These are phyloP conservation scores for Solanum chmielewskii DNA, from an alignment of 257 asterid genomes.

Conservation along the genomic window DNA sequence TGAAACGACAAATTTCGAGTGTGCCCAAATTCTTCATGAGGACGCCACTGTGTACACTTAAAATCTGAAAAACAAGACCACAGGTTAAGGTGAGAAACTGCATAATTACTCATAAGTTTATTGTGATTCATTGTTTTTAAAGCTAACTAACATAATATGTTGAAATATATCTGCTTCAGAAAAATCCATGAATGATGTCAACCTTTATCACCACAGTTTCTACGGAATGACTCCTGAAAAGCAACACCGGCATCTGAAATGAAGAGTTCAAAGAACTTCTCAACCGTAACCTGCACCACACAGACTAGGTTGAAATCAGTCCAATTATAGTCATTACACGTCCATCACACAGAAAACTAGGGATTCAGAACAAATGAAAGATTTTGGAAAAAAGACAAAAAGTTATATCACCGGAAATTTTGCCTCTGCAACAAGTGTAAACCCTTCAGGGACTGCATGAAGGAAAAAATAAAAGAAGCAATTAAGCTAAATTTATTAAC, in stretches of 20 bases:
- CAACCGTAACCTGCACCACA: slow-evolving; percentile 47
- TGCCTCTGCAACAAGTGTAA: slow-evolving; percentile 66
- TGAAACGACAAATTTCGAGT: slow-evolving; percentile 75
- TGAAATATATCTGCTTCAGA: neutral
- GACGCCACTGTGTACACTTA: slow-evolving; percentile 65
- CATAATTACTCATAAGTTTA: neutral
- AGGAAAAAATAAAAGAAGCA: slow-evolving; percentile 1
- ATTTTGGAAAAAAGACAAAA: neutral
- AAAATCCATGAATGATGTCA: slow-evolving; percentile 22
- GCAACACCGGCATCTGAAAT: slow-evolving; percentile 53
- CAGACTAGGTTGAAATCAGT: neutral
- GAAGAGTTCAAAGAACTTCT: slow-evolving; percentile 68
- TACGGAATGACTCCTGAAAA: slow-evolving; percentile 68
- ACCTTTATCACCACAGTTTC: slow-evolving; percentile 98
- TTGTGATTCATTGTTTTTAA: neutral
- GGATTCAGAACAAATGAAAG: neutral
- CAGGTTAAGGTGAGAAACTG: neutral
- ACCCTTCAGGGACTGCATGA: slow-evolving; percentile 74
- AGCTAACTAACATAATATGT: neutral
- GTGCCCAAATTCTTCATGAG: slow-evolving; percentile 61
- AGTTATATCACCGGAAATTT: slow-evolving; percentile 58
- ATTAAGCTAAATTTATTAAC: slow-evolving; percentile 1
- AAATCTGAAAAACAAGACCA: slow-evolving; percentile 38
- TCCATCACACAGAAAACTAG: neutral
- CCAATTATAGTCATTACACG: neutral